Percentiles rank a stretch among this genome's conserved stretches.
phyloP scores from a whole-genome alignment of 73 alveolate species.

The Paramecium sonneborni region DNA sequence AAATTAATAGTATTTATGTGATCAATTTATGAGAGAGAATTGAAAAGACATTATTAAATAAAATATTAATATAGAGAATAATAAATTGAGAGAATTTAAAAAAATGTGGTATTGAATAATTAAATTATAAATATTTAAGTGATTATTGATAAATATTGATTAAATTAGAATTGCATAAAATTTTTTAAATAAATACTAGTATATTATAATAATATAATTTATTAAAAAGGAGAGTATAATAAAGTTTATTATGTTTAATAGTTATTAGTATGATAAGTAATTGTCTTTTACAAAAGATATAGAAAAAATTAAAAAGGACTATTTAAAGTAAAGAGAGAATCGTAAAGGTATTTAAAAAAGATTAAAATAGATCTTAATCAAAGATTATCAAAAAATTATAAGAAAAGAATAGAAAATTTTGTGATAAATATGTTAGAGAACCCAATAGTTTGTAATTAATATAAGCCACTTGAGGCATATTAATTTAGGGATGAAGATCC shows the following conservation, averaged over 20 bases:
- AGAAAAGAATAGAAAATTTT: slow-evolving; percentile 63
- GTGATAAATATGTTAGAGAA: slow-evolving; percentile 62
- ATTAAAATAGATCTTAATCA: slow-evolving; percentile 3
- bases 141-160: background rate
- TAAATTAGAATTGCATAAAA: background rate
- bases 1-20: no score
- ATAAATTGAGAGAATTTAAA: background rate
- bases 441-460: slow-evolving; percentile 56
- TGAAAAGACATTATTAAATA: background rate
- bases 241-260: background rate
- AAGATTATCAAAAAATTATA: slow-evolving; percentile 51
- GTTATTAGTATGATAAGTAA: slow-evolving; percentile 2
- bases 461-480: slow-evolving; percentile 45
- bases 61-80: background rate
- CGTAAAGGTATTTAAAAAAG: background rate
- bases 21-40: background rate
- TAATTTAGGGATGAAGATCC: slow-evolving; percentile 62
- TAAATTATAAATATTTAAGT: background rate
- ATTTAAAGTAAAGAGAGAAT: background rate
- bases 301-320: background rate
- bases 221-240: background rate
- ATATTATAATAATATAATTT: background rate
- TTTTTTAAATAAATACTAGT: background rate
- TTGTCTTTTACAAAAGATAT: background rate
- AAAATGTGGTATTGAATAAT: background rate